Conservation (phyloP, 2,329 filamentous ascomycete species). For the Alternaria alternata region DNA sequence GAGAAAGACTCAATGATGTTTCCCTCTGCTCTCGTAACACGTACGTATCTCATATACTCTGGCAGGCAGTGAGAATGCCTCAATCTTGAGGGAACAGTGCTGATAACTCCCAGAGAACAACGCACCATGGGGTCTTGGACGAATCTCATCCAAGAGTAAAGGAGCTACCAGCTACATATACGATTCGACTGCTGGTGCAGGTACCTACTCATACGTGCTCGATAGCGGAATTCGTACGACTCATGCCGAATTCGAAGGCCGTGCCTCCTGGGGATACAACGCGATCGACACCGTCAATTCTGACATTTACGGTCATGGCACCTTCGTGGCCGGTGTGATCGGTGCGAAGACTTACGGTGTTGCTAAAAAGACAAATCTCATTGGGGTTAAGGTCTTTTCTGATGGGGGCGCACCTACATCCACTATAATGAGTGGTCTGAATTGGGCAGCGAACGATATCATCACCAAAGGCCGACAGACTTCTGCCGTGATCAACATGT, state of each 20-base stretch:
- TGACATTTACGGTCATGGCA: slow-evolving; percentile 45
- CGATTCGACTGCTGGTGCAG: slow-evolving; percentile 31
- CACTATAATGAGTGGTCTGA: slow-evolving; percentile 37
- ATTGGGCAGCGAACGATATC: slow-evolving; percentile 47
- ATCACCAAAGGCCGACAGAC: slow-evolving; percentile 33
- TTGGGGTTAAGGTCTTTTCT: slow-evolving; percentile 49
- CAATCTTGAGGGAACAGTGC: background rate
- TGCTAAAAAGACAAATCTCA: slow-evolving; percentile 43
- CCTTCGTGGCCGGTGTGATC: slow-evolving; percentile 44
- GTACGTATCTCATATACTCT: slow-evolving; percentile 13
- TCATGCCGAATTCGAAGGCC: slow-evolving; percentile 54
- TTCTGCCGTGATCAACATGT: slow-evolving; percentile 50
- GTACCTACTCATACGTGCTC: slow-evolving; percentile 60
- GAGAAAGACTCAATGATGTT: slow-evolving; percentile 41
- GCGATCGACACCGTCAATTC: slow-evolving; percentile 27
- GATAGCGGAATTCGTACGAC: slow-evolving; percentile 68
- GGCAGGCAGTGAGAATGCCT: background rate
- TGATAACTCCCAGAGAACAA: slow-evolving; percentile 22
- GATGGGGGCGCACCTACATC: slow-evolving; percentile 23
- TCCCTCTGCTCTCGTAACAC: slow-evolving; percentile 27
- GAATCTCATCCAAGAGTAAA: slow-evolving; percentile 34
- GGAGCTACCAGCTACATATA: slow-evolving; percentile 36
- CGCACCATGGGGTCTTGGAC: slow-evolving; percentile 41
- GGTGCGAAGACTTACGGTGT: slow-evolving; percentile 43
- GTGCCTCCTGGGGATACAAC: slow-evolving; percentile 43